A percentile compares a stretch with the other conserved stretches of the same genome.
Conservation (phyloP, 1,284 basidiomycete genomes). For the Tetrapyrgos nigripes region DNA sequence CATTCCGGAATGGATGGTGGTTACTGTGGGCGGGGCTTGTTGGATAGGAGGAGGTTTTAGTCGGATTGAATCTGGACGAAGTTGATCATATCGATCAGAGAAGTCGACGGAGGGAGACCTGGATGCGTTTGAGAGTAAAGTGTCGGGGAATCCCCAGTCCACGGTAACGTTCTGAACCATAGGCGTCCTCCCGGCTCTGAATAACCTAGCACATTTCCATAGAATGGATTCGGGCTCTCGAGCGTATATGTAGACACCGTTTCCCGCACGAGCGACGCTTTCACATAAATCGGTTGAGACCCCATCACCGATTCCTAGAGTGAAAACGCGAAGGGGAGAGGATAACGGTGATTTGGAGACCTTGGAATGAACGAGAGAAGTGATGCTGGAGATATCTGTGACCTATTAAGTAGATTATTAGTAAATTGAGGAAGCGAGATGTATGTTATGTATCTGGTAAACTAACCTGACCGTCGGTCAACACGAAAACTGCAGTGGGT, state of each 20-base stretch:
- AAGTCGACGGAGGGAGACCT: conserved; percentile 30
- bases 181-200: conserved; percentile 54
- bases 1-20: conserved; percentile 49
- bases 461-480: conserved; percentile 58
- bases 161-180: conserved; percentile 50
- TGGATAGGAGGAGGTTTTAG: conserved; percentile 43
- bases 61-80: conserved; percentile 13
- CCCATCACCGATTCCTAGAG: conserved; percentile 58
- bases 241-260: conserved; percentile 55
- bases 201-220: conserved; percentile 52
- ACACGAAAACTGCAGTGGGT: conserved; percentile 54
- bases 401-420: conserved; percentile 28
- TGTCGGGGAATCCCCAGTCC: conserved; percentile 51
- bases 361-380: conserved; percentile 33
- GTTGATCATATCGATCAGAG: conserved; percentile 19
- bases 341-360: conserved; percentile 28
- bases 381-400: conserved; percentile 26
- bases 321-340: conserved; percentile 54
- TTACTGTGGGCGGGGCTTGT: conserved; percentile 49
- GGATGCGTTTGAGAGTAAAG: conserved; percentile 21
- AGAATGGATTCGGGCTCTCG: conserved; percentile 49
- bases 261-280: conserved; percentile 54
- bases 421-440: neutral
- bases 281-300: conserved; percentile 58
- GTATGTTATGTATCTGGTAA: conserved; percentile 1